Base-by-base conservation (phyloP, 805 yeast species). In the Saccharomycopsis synnaedendra region DNA sequence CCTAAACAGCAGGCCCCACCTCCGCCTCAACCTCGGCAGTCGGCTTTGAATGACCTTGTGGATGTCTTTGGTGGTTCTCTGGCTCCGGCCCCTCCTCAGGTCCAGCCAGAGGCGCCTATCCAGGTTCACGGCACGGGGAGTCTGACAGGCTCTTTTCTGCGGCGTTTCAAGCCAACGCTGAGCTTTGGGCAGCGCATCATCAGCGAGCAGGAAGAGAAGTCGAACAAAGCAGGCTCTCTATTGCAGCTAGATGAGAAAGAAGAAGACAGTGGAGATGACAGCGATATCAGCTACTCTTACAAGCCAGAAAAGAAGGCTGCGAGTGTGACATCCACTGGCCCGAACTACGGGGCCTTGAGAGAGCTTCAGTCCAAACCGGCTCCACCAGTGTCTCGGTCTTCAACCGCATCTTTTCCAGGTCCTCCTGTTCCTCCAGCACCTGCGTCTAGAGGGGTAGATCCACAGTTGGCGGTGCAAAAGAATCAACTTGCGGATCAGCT, bases 131-230 rank as follows among this genome's bases (percentile, higher is more conserved):
- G 19, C 19, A 19, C 19, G 19, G 19, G 19, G 19, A 19, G 19
- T 19, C 19, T 19, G 19, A 19, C 19, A 19, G 19, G 19, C 19
- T 19, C 19, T 19, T 19, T 19, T 19, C 19, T 19, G 19, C 19
- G 19, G 19, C 64, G 66, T 41, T 90, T 89, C 65, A 82, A 76
- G 46, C 97, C 97, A 35, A 72, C 88, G 11, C 87, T 96, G 0
- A 65, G 74, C 7, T 90, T 89, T 69, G 97, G 97, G 33, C 95
- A 84, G 64, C 73, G 74, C 35, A 70, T 89, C 46, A 64, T 69
- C 31, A 64, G 61, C 41, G 64, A 63, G 46, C 62, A 63, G 54
- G 51, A 59, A 36, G 46, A 45, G 37, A 58, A 72, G 46, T 57
- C 60, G 5, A 61, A 64, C 41, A 62, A 59, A 38, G 53, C 50